A percentile compares a stretch with the other conserved stretches of the same genome.
phyloP scores from a whole-genome alignment of 352 stramenopile species.

The Pythium phragmiticola region DNA sequence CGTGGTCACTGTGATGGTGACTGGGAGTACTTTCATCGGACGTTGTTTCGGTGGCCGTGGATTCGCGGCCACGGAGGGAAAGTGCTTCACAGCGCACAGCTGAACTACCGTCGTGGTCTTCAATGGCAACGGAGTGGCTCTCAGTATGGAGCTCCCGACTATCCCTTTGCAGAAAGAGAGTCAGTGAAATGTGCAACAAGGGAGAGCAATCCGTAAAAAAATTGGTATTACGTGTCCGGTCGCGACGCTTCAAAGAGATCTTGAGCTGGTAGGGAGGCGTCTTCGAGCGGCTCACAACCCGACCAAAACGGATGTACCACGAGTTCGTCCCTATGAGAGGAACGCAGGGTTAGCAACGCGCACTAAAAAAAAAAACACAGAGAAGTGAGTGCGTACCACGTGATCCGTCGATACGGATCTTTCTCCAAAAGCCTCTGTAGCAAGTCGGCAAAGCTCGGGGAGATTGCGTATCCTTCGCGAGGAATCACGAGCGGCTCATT shows the following conservation, averaged over 20 bases:
- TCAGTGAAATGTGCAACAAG: neutral
- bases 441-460: constrained; percentile 53
- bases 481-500: constrained; percentile 48
- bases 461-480: constrained; percentile 48
- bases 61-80: neutral
- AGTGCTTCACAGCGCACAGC: neutral
- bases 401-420: constrained; percentile 71
- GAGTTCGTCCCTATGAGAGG: constrained; percentile 50
- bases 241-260: constrained; percentile 46
- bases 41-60: constrained; percentile 19
- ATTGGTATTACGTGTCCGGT: constrained; percentile 4
- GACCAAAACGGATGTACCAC: constrained; percentile 73
- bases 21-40: constrained; percentile 13
- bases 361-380: too few relatives aligned
- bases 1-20: constrained; percentile 1
- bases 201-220: neutral
- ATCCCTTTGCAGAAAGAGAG: neutral
- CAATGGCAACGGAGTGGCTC: constrained; percentile 13
- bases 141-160: constrained; percentile 16
- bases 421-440: constrained; percentile 60
- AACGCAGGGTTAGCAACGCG: too few relatives aligned
- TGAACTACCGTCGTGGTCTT: neutral
- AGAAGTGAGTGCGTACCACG: constrained; percentile 40
- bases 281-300: constrained; percentile 27
- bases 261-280: constrained; percentile 54